Base-by-base conservation (phyloP, 2,329 filamentous ascomycete species). In the Xylaria sp. region DNA sequence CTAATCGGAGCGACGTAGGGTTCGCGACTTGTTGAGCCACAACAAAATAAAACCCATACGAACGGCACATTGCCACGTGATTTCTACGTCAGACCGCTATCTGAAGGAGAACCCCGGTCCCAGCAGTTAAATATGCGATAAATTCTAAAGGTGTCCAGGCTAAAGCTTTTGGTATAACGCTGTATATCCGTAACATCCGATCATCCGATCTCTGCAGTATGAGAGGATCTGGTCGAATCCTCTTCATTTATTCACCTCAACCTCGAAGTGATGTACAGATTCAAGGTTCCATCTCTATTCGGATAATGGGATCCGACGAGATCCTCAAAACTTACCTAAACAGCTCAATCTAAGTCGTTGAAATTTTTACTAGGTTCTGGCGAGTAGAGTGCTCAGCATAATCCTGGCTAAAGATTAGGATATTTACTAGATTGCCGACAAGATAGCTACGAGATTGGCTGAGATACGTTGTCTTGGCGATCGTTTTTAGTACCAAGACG, bases 41-140 rank as follows among this genome's bases (percentile, higher is more conserved):
- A 28, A 5, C 23, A 50, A 18, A 30, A 4, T 20, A 59, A 9
- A 34, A 6, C 10, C 43, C 23, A 63, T 52, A 57, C 62, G 62
- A 58, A 32, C 30, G 9, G 30, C 34, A 64, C 53, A 59, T 58
- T 32, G n/a, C 52, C 43, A 57, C 36, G 50, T 53, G 61, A 48
- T 30, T 36, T 36, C 28, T 39, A 46, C 60, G 15, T 65, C 41
- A 39, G 28, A 39, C 13, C 3, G 13, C 13, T 39, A 39, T 39
- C 36, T 39, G 4, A 39, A 15, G 6, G 36, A 39, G 36, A 15
- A 3, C 36, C 36, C 13, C 36, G 36, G 36, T 15, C 36, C 36
- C 12, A 39, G 36, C 12, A 39, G 36, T 39, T 15, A 39, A 39
- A 39, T 39, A 39, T 13, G 36, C 18, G 36, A 39, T 15, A 18